These are phyloP conservation scores for Didymella sp. DNA, from an alignment of 2,329 filamentous ascomycete genomes.

Conservation along the genomic window DNA sequence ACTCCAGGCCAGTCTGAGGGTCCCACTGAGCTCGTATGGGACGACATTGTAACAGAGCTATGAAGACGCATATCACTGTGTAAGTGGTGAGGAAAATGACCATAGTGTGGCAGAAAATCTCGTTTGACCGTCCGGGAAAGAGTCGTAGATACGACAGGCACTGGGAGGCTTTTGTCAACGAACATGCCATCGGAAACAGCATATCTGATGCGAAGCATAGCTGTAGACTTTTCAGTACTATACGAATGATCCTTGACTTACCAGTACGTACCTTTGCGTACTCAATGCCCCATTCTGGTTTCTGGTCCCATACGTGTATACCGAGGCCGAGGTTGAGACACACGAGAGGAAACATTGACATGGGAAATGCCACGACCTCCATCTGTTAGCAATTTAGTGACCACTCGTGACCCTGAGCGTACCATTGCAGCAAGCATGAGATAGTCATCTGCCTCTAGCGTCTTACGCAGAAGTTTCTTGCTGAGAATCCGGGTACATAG, in stretches of 20 bases:
- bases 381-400: neutral
- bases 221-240: conserved; percentile 9
- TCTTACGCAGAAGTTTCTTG: conserved; percentile 29
- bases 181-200: conserved; percentile 32
- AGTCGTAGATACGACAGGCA: conserved; percentile 41
- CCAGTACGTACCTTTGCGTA: conserved; percentile 30
- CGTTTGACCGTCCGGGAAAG: conserved; percentile 33
- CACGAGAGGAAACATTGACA: conserved; percentile 29
- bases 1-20: conserved; percentile 23
- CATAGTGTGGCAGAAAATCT: conserved; percentile 31
- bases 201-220: conserved; percentile 33
- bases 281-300: conserved; percentile 28
- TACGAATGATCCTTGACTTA: neutral
- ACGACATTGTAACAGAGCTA: conserved; percentile 35
- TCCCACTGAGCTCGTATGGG: conserved; percentile 37
- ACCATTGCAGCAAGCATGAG: conserved; percentile 38
- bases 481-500: conserved; percentile 32
- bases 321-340: conserved; percentile 32
- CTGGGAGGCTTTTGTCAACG: conserved; percentile 39
- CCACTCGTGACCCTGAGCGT: neutral
- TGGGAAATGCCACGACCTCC: conserved; percentile 27
- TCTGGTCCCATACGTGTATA: conserved; percentile 40
- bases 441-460: conserved; percentile 34
- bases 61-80: conserved; percentile 28
- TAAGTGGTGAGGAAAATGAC: conserved; percentile 30